Percentiles rank a stretch among this genome's conserved stretches.
Evolutionary conservation across 1,284 basidiomycete species (phyloP).

Genomic region (Ceratobasidium sp.): DNA sequence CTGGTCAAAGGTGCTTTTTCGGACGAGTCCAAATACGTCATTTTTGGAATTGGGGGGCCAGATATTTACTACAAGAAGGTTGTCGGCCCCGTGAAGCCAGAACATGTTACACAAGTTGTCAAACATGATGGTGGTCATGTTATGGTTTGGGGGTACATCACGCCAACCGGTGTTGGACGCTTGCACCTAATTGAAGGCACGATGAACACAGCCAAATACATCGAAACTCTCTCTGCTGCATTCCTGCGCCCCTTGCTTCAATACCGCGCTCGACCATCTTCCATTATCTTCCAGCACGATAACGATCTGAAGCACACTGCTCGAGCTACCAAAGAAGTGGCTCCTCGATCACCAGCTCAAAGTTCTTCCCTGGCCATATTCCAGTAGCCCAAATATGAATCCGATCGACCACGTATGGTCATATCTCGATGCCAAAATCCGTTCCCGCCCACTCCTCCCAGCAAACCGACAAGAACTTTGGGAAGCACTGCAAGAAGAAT

Average conservation of each 20-base stretch:
- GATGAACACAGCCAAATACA: neutral
- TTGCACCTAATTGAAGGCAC: neutral
- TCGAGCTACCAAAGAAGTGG: too few relatives aligned
- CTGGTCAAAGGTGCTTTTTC: neutral
- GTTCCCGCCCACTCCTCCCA: too few relatives aligned
- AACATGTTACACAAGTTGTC: neutral
- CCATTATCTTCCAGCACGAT: constrained; percentile 4
- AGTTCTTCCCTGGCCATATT: too few relatives aligned
- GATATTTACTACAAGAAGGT: neutral
- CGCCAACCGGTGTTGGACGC: neutral
- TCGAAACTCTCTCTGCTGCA: neutral
- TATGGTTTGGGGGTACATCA: too few relatives aligned
- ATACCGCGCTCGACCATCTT: too few relatives aligned
- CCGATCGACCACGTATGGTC: neutral
- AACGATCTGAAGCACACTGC: neutral
- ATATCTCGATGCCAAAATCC: neutral
- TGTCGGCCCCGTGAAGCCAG: neutral
- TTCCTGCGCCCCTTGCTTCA: too few relatives aligned
- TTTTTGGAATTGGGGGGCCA: neutral
- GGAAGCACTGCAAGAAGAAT: neutral
- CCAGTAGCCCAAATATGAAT: too few relatives aligned
- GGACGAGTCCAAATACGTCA: neutral
- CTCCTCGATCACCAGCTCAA: too few relatives aligned
- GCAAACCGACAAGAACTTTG: neutral
- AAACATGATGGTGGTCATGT: neutral